Base-by-base conservation (phyloP, 2,329 filamentous ascomycete species). In the Trichoderma lentiforme region DNA sequence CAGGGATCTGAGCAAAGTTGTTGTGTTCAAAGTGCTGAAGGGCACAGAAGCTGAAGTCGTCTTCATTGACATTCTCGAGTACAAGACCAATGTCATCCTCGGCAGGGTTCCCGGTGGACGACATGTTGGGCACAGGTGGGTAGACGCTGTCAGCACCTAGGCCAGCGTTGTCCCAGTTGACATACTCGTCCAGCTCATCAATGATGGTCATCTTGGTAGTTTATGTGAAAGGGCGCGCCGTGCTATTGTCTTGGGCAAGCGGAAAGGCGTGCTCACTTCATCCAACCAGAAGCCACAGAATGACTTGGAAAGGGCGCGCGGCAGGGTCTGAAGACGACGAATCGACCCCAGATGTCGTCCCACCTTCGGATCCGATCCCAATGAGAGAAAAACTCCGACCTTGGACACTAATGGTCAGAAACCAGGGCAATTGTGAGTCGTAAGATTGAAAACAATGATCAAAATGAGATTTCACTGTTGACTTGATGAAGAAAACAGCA, bases 121-220 rank as follows among this genome's bases (percentile, higher is more conserved):
- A 82, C 79, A 51, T 81, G 78, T 63, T 78, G 74, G 39, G 79
- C 74, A 36, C 81, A 77, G 70, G 79, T 76, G 73, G 80, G 77
- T 73, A 77, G 75, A 73, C 76, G 69, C 78, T 76, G 70, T 78
- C 80, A 71, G 81, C 76, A 53, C 80, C 78, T 47, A 83, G 81
- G 60, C 81, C 85, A 64, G 84, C 83, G 72, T 85, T 81, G 75
- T 89, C 87, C 87, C 89, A 91, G 78, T 90, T 84, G 79, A 92
- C 87, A 78, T 91, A 89, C 73, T 90, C 86, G 70, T 91, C 89
- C 83, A 87, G 82, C 69, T 89, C 85, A 71, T 88, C 84, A 74
- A 87, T 76, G 71, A 76, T 73, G n/a, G 80, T 72, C 81, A 82
- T 81, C 71, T 64, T 75, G 75, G 64, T 72, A 69, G 74, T 72